Percentiles rank a stretch among this genome's conserved stretches.
Conservation (phyloP, 257 asterid species). For the Capsicum chinense region DNA sequence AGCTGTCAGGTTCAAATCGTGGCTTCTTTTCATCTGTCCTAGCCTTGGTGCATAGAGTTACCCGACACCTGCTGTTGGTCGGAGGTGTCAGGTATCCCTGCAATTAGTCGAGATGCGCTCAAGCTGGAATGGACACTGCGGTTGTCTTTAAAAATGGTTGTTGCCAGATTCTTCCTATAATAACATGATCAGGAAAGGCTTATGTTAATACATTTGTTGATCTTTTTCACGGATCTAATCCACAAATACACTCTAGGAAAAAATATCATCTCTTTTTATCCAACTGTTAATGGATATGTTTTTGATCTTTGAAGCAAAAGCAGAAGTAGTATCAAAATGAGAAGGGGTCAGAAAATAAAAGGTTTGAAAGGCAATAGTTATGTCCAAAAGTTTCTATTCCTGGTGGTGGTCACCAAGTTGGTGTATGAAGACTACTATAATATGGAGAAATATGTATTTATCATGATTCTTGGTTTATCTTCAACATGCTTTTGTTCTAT, state of each 20-base stretch:
- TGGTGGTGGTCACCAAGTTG: constrained; percentile 36
- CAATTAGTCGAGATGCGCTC: no score
- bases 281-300: neutral
- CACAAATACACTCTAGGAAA: neutral
- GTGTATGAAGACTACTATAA: constrained; percentile 39
- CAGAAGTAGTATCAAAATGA: neutral
- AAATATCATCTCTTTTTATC: neutral
- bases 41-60: no score
- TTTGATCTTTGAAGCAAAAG: neutral
- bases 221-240: constrained; percentile 34
- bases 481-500: constrained; percentile 35
- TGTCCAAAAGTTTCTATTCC: constrained; percentile 2
- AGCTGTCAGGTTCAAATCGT: no score
- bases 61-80: no score
- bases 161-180: constrained; percentile 30
- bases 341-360: neutral
- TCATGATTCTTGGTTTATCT: constrained; percentile 25
- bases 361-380: neutral
- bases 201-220: constrained; percentile 18
- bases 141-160: neutral
- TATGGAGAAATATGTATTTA: constrained; percentile 37
- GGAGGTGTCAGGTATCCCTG: no score
- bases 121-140: no score
- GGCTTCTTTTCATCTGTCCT: no score
- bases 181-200: neutral